Base-by-base conservation (phyloP, 495 filamentous ascomycete species). In the Penicillium arizonense region DNA sequence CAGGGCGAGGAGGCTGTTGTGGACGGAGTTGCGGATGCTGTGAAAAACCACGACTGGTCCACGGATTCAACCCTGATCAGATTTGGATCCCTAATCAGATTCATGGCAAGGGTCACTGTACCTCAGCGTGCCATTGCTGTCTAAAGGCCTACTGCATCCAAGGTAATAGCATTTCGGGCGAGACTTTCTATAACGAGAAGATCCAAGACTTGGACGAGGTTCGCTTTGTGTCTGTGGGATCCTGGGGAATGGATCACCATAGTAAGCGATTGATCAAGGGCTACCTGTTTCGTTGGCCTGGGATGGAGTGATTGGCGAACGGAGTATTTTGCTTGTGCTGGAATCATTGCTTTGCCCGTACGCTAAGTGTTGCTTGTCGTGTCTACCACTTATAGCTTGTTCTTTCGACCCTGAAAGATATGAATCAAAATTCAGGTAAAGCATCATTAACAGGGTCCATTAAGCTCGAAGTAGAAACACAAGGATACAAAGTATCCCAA, bases 391-490 rank as follows among this genome's bases (percentile, higher is more conserved):
- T 10, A 6, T 30, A 30, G 28, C 28, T 30, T 30, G 2, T 30
- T 30, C 8, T 4, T 30, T 2, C 2, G 2, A 7, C 5, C 8
- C 28, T 30, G 9, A 10, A 30, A 30, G 8, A 30, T 0, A 8
- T 30, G 28, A 30, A 30, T 8, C 6, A 30, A 30, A 8, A 30
- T 30, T 30, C 28, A 30, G 7, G 28, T 30, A 30, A 30, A 30
- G 28, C 28, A 30, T 38, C 28, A 12, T 34, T 34, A 11, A 41
- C 16, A n/a, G 47, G 28, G 16, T 41, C 16, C 26, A 33, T 50
- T 41, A 21, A 41, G 33, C 36, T 34, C 37, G 14, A 38, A 50
- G 46, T 50, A 39, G 26, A 41, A 41, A 37, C 47, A 34, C 37
- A 18, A 50, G 40, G 40, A n/a, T 12, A 46, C 14, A 26, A 8